Evolutionary conservation across 352 stramenopile species (phyloP), one percentile per base, ranked within the genome.

Genomic region (Globisporangium spinosum): DNA sequence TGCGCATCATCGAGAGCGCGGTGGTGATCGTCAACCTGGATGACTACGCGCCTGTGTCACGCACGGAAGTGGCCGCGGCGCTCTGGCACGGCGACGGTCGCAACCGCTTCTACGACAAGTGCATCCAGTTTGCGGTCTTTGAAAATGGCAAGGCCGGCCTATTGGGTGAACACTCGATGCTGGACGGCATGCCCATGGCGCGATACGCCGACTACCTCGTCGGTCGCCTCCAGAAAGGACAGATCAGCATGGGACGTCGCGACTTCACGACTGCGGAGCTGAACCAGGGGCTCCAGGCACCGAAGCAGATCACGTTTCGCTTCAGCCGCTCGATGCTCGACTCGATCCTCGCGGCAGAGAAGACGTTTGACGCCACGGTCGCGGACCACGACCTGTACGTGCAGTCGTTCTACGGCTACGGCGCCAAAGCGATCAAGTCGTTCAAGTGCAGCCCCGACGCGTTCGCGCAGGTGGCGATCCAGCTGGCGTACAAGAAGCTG

Each of bases 81-180:
- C 69, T 95, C 13, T 95, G 89, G 80, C 86, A 94, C 64, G 87
- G 89, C 71, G 89, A 90, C 65, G 94, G 94, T 56, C 78, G 85
- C 70, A 98, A 99, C 84, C 93, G 96, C 55, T 99, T 96, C 77
- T 99, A 97, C 71, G 97, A 99, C 78, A 99, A 99, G 80, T 97
- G 90, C 58, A 88, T 99, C 67, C 94, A 98, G 78, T 65, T 99
- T n/a, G 82, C 98, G 29, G 91, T 98, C 51, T 98, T 97, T 65
- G 82, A 90, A 51, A 99, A 99, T 78, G 96, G 94, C 58, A 98
- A 98, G 77, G 94, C 91, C 62, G 97, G 96, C 38, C 75, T 98
- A 38, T 67, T 97, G 5, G 94, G 90, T 27, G 96, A 99, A 76
- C 97, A 99, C 76, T 97, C 92, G 58, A 95, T 93, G 89, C 80